A percentile compares a stretch with the other conserved stretches of the same genome.
Evolutionary conservation across 139 green algal genomes (phyloP).

Genomic region (Choricystis sp.): DNA sequence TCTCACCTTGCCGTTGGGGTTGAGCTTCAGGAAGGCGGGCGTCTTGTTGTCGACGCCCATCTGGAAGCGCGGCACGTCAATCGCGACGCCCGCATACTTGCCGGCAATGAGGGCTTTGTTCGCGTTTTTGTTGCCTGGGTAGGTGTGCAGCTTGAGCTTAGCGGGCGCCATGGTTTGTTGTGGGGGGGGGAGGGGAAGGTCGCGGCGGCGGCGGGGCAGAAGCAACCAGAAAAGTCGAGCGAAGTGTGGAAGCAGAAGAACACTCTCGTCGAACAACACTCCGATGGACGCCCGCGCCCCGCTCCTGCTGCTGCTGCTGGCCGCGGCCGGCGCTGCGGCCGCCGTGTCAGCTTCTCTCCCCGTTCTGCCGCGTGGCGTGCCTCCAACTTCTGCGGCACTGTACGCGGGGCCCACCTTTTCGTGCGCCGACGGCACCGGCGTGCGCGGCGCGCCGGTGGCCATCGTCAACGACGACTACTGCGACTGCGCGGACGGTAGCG

Average conservation of each 20-base stretch:
- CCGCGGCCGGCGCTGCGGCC: too few relatives aligned
- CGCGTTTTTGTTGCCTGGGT: conserved; percentile 33
- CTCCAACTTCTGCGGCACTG: background rate
- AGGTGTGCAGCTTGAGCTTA: conserved; percentile 26
- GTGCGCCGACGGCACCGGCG: background rate
- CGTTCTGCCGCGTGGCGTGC: background rate
- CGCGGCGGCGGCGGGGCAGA: background rate
- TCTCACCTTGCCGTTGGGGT: conserved; percentile 38
- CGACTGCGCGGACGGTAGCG: conserved; percentile 81
- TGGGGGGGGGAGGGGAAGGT: background rate
- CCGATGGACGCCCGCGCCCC: background rate
- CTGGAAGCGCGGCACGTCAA: conserved; percentile 23
- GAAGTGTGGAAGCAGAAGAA: too few relatives aligned
- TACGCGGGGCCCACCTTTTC: background rate
- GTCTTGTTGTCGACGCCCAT: conserved; percentile 39
- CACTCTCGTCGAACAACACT: too few relatives aligned
- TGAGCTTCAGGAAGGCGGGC: conserved; percentile 35
- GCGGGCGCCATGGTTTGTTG: background rate
- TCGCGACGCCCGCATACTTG: conserved; percentile 26
- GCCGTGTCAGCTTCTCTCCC: too few relatives aligned
- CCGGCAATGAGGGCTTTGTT: conserved; percentile 46
- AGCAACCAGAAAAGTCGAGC: background rate
- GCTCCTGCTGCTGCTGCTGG: background rate
- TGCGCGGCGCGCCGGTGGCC: background rate
- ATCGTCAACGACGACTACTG: conserved; percentile 89